These are phyloP conservation scores for Celoporthe dispersa DNA, from an alignment of 2,329 filamentous ascomycete genomes.

Conservation along the genomic window DNA sequence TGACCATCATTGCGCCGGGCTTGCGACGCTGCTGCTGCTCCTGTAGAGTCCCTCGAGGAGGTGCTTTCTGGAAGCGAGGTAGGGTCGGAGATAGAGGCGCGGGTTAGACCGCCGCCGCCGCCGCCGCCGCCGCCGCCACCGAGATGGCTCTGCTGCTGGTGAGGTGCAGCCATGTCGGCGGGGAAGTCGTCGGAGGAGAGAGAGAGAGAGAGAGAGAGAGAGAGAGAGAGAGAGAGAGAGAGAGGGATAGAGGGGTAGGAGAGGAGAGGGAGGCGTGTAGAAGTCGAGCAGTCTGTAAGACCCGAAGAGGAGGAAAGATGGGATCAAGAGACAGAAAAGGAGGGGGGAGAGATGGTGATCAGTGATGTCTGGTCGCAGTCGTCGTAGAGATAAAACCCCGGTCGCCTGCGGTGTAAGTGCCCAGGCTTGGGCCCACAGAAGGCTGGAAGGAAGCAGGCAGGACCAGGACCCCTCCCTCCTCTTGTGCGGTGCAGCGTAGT, in stretches of 20 bases:
- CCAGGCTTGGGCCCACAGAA: neutral
- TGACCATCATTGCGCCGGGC: slow-evolving; percentile 41
- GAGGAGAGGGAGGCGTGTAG: slow-evolving; percentile 4
- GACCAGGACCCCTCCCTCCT: neutral
- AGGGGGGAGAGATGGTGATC: slow-evolving; percentile 5
- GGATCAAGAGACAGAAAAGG: neutral
- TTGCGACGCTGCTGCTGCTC: slow-evolving; percentile 30
- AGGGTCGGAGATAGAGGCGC: slow-evolving; percentile 25
- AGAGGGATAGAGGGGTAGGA: slow-evolving; percentile 3
- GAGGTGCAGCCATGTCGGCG: slow-evolving; percentile 32
- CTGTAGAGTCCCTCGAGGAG: slow-evolving; percentile 2
- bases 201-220: no score
- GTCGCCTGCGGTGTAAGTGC: slow-evolving; percentile 17
- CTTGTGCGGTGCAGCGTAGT: neutral
- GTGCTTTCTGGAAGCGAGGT: slow-evolving; percentile 29
- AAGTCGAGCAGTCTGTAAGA: neutral
- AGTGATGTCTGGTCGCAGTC: slow-evolving; percentile 23
- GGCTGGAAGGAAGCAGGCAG: slow-evolving; percentile 5
- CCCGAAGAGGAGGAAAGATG: neutral
- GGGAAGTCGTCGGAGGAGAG: slow-evolving; percentile 6
- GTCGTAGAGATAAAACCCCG: slow-evolving; percentile 2
- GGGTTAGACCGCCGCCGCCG: slow-evolving; percentile 26
- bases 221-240: no score
- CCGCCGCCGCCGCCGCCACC: slow-evolving; percentile 17
- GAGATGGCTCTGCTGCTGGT: slow-evolving; percentile 31